Evolutionary conservation across 2,329 filamentous ascomycete genomes (phyloP), one percentile per base, ranked within the genome.

Genomic region (Paraphoma sp.): DNA sequence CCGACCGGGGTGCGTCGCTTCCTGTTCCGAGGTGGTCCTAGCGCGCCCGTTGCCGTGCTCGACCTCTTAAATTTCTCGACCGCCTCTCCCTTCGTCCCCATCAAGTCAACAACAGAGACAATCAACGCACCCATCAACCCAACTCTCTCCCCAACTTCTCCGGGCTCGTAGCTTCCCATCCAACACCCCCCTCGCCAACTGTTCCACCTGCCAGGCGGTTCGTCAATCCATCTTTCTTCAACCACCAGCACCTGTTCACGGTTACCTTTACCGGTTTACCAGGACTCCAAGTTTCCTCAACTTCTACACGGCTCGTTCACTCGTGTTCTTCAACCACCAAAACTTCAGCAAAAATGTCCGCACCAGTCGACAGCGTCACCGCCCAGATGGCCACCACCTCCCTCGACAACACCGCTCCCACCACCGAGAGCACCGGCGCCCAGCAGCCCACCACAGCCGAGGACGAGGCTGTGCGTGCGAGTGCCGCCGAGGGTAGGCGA

Each of bases 401-500:
- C 78, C 79, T 89, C 79, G 82, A 83, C 77, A 84, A 88, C 77
- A 53, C 54, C 50, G 60, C 58, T 54, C 54, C 66, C 52, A 76
- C 78, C 69, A 79, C 81, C 76, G 84, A 83, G 69, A 78, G 76
- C 68, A 76, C 79, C 67, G 79, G 77, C 75, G 78, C 78, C 72
- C 78, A 80, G 71, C 89, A 90, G 83, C 87, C 88, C 81, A 86
- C 91, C 81, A 83, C 86, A 76, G 85, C 89, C 74, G 86, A 90
- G 82, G 90, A 92, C 79, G 93, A 97, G 81, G 93, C 93, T 80
- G 93, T 95, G 78, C 89, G 95, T 81, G 92, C 93, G 83, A 97
- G 93, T 84, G 95, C 95, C 81, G 93, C 94, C 82, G 95, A 99
- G 87, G 94, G 95, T 81, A 92, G 95, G 86, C 92, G 95, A 85